Evolutionary conservation across 2,329 filamentous ascomycete genomes (phyloP), one percentile per base, ranked within the genome.

Genomic region (Calonectria pauciramosa): DNA sequence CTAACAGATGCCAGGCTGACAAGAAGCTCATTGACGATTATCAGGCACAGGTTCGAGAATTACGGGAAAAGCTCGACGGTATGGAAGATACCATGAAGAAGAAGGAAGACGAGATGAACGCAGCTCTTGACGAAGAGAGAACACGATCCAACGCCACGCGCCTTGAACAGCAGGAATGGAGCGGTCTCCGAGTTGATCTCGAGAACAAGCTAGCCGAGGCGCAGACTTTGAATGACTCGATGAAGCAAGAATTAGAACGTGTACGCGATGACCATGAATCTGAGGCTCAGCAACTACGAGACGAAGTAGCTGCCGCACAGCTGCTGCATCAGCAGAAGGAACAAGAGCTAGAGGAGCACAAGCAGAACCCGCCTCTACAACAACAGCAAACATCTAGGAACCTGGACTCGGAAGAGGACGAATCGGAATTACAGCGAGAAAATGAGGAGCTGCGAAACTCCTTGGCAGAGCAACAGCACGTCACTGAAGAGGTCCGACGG

Each of bases 401-500:
- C 28, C 68, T 77, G 32, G 77, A 76, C 26, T 80, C 79, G 26
- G 84, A 78, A 36, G 82, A 79, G 6, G 86, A 82, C 47, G 88
- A 93, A 79, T 80, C 86, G 2, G 92, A 94, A 63, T 86, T 93
- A 73, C 90, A 92, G 81, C 88, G 87, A 59, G 93, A 95, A 81
- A 94, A 98, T 80, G 90, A 93, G 71, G 91, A 91, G 54, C 86
- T 96, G 28, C 91, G 94, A 76, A 84, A 85, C 44, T 90, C 93
- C 36, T 86, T 96, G 28, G 87, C 88, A 68, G 90, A 96, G 76
- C 96, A 99, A 83, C 93, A 95, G 78, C 90, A 94, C 72, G 91
- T 97, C 2, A 98, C 96, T 0, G 94, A 97, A 75, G 94, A 98
- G 81, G 97, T 98, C 38, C 92, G 95, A 30, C 91, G 91, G 70